Base-by-base conservation (phyloP, 805 yeast species). In the Kazachstania viticola region DNA sequence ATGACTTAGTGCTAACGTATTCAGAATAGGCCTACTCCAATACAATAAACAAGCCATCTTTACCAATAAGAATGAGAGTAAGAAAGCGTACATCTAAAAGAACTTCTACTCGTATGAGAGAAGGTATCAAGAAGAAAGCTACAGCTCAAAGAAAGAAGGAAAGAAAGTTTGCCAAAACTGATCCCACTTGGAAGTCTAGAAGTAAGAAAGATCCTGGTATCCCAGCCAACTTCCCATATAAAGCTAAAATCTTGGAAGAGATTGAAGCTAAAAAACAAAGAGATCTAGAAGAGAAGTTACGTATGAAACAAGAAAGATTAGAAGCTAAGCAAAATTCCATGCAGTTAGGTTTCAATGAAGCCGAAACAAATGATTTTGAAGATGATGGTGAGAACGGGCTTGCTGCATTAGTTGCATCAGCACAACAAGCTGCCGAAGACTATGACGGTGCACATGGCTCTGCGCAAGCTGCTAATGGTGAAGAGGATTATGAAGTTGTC, bases 81-180 rank as follows among this genome's bases (percentile, higher is more conserved):
- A 61, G 67, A 61, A 68, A 58, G 79, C 79, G 41, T 36, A 78
- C 85, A 25, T 80, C 94, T 38, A 91, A 88, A 62, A 75, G 97
- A 63, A 69, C 76, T 32, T 72, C 91, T 53, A 88, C 97, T 49
- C 84, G 93, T 58, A 74, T 87, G 82, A 75, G 85, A 52, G 95
- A 87, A 58, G 98, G 98, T 41, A 85, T 91, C 56, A 80, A 83
- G 65, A 91, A 85, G 73, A 91, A 91, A 62, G 87, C 94, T 3
- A 72, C 88, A 26, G 95, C 97, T 6, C 88, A 87, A 47, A 71
- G 79, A 42, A 75, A 93, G 60, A 91, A 91, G 54, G 79, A 81
- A 55, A 71, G 68, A 47, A 91, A 91, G 62, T 43, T 56, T 17
- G 71, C 94, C 14, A 91, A 91, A 69, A 85, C 73, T 53, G 96